Evolutionary conservation across 106 monocot genomes (phyloP).

Genomic region (Dioscorea zingiberensis): DNA sequence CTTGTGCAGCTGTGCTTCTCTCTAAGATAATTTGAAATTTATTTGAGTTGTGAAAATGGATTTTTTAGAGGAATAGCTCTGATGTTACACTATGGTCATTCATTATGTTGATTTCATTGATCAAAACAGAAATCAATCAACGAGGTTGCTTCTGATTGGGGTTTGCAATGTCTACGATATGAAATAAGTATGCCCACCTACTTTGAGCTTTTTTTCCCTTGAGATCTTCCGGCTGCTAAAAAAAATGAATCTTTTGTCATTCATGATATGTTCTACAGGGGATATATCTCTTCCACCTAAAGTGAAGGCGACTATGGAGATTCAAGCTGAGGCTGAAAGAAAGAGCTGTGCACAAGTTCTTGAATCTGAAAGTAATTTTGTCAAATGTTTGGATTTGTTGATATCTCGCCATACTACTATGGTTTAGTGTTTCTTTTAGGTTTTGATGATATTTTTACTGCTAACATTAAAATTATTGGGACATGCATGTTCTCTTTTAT

Average conservation of each 20-base stretch:
- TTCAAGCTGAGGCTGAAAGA: slow-evolving; percentile 99
- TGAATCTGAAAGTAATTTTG: slow-evolving; percentile 80
- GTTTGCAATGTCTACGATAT: slow-evolving; percentile 84
- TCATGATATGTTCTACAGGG: slow-evolving; percentile 30
- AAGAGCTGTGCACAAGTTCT: slow-evolving; percentile 96
- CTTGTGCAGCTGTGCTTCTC: too few species aligned
- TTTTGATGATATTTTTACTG: too few species aligned
- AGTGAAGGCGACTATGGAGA: slow-evolving; percentile 93
- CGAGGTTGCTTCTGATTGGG: slow-evolving; percentile 90
- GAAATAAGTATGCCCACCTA: slow-evolving; percentile 67
- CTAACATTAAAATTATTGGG: too few species aligned
- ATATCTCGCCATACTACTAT: too few species aligned
- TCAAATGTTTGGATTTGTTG: neutral
- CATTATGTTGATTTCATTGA: neutral
- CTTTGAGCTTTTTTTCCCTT: slow-evolving; percentile 1
- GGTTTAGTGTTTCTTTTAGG: too few species aligned
- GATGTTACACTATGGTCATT: too few species aligned
- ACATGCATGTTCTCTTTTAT: too few species aligned
- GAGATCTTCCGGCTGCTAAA: neutral
- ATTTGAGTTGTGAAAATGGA: too few species aligned
- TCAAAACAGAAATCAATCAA: slow-evolving; percentile 77
- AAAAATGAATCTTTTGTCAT: too few species aligned
- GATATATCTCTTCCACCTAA: slow-evolving; percentile 93
- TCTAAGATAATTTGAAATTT: too few species aligned
- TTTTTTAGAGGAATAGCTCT: too few species aligned